These are phyloP conservation scores for Septoria petroselini DNA, from an alignment of 2,329 filamentous ascomycete genomes.

Conservation along the genomic window DNA sequence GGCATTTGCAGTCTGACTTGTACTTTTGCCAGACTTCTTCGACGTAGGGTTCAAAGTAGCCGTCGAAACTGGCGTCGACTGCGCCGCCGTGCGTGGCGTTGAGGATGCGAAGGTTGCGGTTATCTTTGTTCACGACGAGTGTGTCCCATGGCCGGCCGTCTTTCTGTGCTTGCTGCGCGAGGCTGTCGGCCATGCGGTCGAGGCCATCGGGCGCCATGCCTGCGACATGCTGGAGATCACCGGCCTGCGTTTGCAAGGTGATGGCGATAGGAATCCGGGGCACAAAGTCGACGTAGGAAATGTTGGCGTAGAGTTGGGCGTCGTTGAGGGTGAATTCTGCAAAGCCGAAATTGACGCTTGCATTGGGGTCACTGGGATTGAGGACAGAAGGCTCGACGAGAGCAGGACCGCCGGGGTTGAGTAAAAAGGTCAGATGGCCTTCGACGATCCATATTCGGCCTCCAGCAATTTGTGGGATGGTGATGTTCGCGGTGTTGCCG, in stretches of 20 bases:
- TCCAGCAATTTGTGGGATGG: slow-evolving; percentile 39
- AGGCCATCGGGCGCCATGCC: slow-evolving; percentile 61
- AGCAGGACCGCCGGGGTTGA: slow-evolving; percentile 40
- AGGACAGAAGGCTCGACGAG: slow-evolving; percentile 39
- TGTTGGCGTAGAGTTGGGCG: slow-evolving; percentile 49
- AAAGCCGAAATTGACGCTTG: slow-evolving; percentile 47
- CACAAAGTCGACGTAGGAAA: slow-evolving; percentile 41
- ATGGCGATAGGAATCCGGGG: slow-evolving; percentile 43
- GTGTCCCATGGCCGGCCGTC: slow-evolving; percentile 64
- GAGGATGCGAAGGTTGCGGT: slow-evolving; percentile 44
- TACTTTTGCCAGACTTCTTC: slow-evolving; percentile 54
- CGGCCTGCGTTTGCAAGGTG: slow-evolving; percentile 40
- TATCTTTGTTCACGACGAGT: slow-evolving; percentile 49
- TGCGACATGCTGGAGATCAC: slow-evolving; percentile 49
- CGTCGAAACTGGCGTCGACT: slow-evolving; percentile 49
- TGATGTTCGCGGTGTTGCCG: slow-evolving; percentile 35
- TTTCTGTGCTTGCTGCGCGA: slow-evolving; percentile 54
- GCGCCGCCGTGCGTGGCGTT: slow-evolving; percentile 50
- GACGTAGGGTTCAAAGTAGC: slow-evolving; percentile 55
- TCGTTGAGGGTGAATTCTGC: slow-evolving; percentile 50
- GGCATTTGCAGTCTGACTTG: slow-evolving; percentile 43
- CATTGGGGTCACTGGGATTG: slow-evolving; percentile 45
- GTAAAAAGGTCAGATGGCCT: slow-evolving; percentile 38
- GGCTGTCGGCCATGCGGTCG: slow-evolving; percentile 52
- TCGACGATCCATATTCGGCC: slow-evolving; percentile 40